Percentiles rank a stretch among this genome's conserved stretches.
phyloP scores from a whole-genome alignment of 208 protist genomes.

The Strigomonas culicis region DNA sequence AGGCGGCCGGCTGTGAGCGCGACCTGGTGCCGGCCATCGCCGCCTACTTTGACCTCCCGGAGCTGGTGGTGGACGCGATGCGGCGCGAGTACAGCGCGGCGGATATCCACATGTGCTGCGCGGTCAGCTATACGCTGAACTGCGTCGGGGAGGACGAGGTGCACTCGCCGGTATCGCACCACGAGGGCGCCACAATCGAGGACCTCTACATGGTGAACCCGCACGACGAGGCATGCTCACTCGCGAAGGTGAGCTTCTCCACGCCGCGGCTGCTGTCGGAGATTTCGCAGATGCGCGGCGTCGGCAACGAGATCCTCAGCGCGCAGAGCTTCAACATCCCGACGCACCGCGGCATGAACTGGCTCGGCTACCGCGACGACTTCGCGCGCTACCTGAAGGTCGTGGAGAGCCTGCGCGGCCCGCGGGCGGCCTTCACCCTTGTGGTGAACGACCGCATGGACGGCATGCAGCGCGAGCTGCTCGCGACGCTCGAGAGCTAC shows the following conservation, averaged over 20 bases:
- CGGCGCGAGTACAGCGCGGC: constrained; percentile 41
- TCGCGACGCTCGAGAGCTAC: constrained; percentile 24
- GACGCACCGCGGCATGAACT: constrained; percentile 24
- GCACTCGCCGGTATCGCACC: neutral
- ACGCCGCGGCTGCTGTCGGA: constrained; percentile 35
- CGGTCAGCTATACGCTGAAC: neutral
- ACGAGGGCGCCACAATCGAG: constrained; percentile 3
- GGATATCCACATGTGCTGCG: constrained; percentile 33
- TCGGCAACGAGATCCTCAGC: constrained; percentile 12
- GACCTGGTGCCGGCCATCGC: constrained; percentile 31
- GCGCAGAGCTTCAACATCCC: constrained; percentile 18
- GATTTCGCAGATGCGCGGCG: constrained; percentile 19
- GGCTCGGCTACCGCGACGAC: constrained; percentile 38
- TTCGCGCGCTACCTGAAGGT: constrained; percentile 45
- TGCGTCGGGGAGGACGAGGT: constrained; percentile 6
- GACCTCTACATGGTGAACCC: constrained; percentile 21
- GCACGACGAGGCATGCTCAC: constrained; percentile 55
- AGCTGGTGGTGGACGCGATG: constrained; percentile 40
- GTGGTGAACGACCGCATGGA: constrained; percentile 28
- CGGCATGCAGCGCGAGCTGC: constrained; percentile 28
- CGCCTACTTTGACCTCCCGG: constrained; percentile 48
- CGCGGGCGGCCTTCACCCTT: constrained; percentile 60
- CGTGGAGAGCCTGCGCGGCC: constrained; percentile 43
- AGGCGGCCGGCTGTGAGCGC: constrained; percentile 20
- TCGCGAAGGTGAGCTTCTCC: constrained; percentile 42